These are phyloP conservation scores for Nigrospora oryzae DNA, from an alignment of 2,329 filamentous ascomycete species.

Conservation along the genomic window DNA sequence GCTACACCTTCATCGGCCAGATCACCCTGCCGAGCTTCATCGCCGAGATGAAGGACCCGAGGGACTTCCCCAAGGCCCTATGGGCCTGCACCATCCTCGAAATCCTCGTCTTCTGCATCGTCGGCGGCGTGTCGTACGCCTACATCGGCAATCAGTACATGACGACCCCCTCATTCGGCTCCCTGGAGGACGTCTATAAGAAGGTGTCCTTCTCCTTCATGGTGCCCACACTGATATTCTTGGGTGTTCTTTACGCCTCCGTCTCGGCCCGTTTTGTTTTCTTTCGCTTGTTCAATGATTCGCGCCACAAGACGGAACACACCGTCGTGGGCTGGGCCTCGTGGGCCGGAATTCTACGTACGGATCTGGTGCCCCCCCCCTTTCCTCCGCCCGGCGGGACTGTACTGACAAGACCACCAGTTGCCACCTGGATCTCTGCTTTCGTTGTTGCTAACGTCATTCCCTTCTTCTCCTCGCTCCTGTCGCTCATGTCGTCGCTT, in stretches of 20 bases:
- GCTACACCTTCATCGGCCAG: slow-evolving; percentile 92
- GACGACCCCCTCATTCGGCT: slow-evolving; percentile 80
- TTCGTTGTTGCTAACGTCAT: slow-evolving; percentile 92
- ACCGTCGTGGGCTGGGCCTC: slow-evolving; percentile 72
- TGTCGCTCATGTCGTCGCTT: slow-evolving; percentile 74
- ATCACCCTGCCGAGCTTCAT: slow-evolving; percentile 93
- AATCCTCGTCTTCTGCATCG: slow-evolving; percentile 75
- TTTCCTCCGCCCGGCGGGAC: background rate
- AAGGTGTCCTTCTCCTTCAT: slow-evolving; percentile 91
- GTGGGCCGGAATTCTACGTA: slow-evolving; percentile 66
- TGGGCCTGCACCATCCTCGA: slow-evolving; percentile 87
- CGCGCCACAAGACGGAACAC: slow-evolving; percentile 71
- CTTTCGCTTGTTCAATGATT: slow-evolving; percentile 77
- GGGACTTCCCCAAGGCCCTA: slow-evolving; percentile 86
- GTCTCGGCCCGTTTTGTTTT: slow-evolving; percentile 87
- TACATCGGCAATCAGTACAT: slow-evolving; percentile 88
- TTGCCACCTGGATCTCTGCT: slow-evolving; percentile 70
- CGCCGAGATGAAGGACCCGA: slow-evolving; percentile 76
- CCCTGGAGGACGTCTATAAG: slow-evolving; percentile 69
- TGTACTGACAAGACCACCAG: slow-evolving; percentile 19
- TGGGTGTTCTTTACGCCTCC: slow-evolving; percentile 84
- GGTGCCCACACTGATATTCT: slow-evolving; percentile 88
- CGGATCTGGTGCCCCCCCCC: slow-evolving; percentile 18
- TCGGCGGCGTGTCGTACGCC: slow-evolving; percentile 75
- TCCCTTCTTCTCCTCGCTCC: slow-evolving; percentile 76